Conservation (phyloP, 768 basidiomycete genomes). For the Lactifluus rugatus region DNA sequence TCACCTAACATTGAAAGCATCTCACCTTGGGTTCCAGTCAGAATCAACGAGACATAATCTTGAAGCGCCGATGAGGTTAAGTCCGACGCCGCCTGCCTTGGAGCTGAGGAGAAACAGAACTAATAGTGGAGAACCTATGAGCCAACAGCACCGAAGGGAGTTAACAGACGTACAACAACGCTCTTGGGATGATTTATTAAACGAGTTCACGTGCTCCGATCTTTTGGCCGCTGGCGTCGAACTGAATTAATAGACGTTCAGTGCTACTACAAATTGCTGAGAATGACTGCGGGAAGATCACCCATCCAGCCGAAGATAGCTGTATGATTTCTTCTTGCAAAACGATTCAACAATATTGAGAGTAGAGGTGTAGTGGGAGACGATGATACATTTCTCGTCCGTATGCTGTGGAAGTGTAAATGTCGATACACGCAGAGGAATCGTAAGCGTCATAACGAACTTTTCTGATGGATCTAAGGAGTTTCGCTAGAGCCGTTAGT, state of each 20-base stretch:
- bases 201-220: constrained; percentile 79
- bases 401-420: constrained; percentile 40
- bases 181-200: constrained; percentile 70
- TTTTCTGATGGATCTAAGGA: constrained; percentile 52
- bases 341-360: constrained; percentile 85
- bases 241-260: constrained; percentile 29
- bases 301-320: constrained; percentile 85
- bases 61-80: constrained; percentile 89
- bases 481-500: constrained; percentile 50
- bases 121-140: constrained; percentile 24
- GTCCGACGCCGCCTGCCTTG: constrained; percentile 91
- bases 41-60: constrained; percentile 79
- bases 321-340: constrained; percentile 68
- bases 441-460: constrained; percentile 28
- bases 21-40: constrained; percentile 88
- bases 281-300: constrained; percentile 24
- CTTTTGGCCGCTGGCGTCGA: constrained; percentile 67
- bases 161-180: constrained; percentile 50
- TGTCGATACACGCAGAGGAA: background rate
- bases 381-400: constrained; percentile 89
- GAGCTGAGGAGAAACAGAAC: constrained; percentile 89
- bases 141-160: background rate
- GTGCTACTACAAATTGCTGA: background rate
- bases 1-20: background rate
- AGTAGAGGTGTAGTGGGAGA: constrained; percentile 95